Base-by-base conservation (phyloP, 2,329 filamentous ascomycete species). In the Amylocarpus encephaloides region DNA sequence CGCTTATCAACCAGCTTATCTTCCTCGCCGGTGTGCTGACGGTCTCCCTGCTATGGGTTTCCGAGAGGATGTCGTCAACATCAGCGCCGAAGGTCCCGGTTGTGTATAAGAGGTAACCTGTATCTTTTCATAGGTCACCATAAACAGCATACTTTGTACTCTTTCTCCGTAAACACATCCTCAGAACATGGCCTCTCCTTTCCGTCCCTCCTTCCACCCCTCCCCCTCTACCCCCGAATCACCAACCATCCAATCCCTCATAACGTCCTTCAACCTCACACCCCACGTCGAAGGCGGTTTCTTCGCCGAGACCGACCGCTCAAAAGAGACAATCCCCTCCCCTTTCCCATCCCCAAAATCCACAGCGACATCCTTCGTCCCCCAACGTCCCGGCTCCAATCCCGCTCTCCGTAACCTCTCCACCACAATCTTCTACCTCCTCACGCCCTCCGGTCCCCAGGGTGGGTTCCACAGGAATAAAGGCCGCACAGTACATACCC, bases 241-340 rank as follows among this genome's bases (percentile, higher is more conserved):
- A 7, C 52, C 65, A 22, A 46, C 50, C 33, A 66, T 73, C 43
- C 60, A 65, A 48, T 49, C 56, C 15, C 63, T 73, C 30, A 73
- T 78, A 60, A 50, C 59, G 33, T 56, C 68, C 16, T 72, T 85
- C 43, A 59, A 68, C 18, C 71, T 84, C 22, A 62, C 69, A 43
- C 68, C 72, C 7, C 80, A 86, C 65, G 73, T 79, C 39, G 81
- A 85, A 68, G 82, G 82, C 46, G 81, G 82, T 41, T 85, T 81
- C 68, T 86, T 78, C 59, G 67, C 66, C 55, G 78, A 83, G 63
- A 86, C 80, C 1, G 79, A 86, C 66, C 71, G 74, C 49, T 71
- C 76, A 54, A 58, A 69, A 1, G 67, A 68, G 12, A 70, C 70
- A 2, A 69, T 86, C 15, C 73, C 79, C 0, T 82, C 80, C 26